phyloP scores from a whole-genome alignment of 75 land plant genomes.

The Chamaecyparis obtusa region DNA sequence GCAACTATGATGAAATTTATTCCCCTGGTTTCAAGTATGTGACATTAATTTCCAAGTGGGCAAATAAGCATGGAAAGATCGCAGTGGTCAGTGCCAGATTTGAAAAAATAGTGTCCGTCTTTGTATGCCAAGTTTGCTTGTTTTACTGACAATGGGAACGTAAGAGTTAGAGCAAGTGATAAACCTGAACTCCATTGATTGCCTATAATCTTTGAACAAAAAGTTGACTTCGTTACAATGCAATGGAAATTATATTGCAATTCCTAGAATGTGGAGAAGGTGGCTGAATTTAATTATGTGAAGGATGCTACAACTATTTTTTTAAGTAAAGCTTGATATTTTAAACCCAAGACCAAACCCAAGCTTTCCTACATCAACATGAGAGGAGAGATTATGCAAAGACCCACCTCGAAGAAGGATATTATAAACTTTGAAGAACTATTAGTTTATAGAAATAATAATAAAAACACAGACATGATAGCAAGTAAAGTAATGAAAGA shows the following conservation, averaged over 20 bases:
- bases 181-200: constrained; percentile 16
- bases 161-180: constrained; percentile 24
- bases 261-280: too few species aligned
- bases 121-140: constrained; percentile 74
- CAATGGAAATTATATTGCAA: too few species aligned
- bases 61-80: constrained; percentile 62
- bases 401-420: too few species aligned
- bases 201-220: constrained; percentile 97
- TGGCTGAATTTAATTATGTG: constrained; percentile 46
- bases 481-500: too few species aligned
- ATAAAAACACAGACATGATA: too few species aligned
- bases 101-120: constrained; percentile 77
- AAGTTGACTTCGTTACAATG: constrained; percentile 76
- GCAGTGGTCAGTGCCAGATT: constrained; percentile 83
- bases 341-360: constrained; percentile 28
- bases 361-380: neutral
- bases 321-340: constrained; percentile 28
- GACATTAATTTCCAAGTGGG: constrained; percentile 65
- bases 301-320: constrained; percentile 39
- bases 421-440: too few species aligned
- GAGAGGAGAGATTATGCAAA: too few species aligned
- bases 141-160: constrained; percentile 50
- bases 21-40: constrained; percentile 82
- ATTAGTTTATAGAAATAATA: too few species aligned
- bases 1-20: constrained; percentile 94